phyloP scores from a whole-genome alignment of 148 eudicot genomes.

The Dysphania ambrosioides region DNA sequence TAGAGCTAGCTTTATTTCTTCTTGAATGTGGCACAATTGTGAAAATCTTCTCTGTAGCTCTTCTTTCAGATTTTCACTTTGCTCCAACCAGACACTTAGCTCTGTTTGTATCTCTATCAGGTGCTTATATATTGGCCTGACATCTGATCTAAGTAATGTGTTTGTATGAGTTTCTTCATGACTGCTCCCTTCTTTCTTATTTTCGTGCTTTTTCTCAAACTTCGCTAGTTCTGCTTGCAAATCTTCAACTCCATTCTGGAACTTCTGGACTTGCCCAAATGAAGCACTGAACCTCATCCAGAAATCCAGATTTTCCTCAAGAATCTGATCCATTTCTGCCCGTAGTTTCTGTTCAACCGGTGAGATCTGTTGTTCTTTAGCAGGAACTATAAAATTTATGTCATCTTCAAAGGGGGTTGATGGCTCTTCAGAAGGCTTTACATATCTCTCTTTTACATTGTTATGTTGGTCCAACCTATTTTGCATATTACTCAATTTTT shows the following conservation, averaged over 20 bases:
- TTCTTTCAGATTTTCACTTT: constrained; percentile 54
- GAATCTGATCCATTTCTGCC: constrained; percentile 58
- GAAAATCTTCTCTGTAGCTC: constrained; percentile 59
- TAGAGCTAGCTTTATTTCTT: constrained; percentile 57
- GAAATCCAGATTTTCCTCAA: constrained; percentile 79
- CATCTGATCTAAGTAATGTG: constrained; percentile 44
- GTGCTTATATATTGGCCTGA: constrained; percentile 66
- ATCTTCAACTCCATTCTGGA: constrained; percentile 56
- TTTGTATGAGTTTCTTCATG: constrained; percentile 29
- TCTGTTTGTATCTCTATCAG: constrained; percentile 66
- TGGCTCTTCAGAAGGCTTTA: constrained; percentile 16
- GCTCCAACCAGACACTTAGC: constrained; percentile 65
- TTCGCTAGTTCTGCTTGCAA: constrained; percentile 48
- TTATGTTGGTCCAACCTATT: constrained; percentile 29
- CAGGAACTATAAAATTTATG: constrained; percentile 28
- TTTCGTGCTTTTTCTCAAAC: constrained; percentile 41
- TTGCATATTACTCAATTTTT: constrained; percentile 37
- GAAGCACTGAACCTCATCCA: constrained; percentile 83
- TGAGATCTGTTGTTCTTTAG: constrained; percentile 37
- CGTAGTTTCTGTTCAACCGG: constrained; percentile 65
- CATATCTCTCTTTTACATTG: too few species aligned
- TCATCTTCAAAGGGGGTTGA: constrained; percentile 31
- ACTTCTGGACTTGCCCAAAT: constrained; percentile 71
- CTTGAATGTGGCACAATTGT: constrained; percentile 57
- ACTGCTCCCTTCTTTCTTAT: constrained; percentile 44